Evolutionary conservation across 2,329 filamentous ascomycete species (phyloP), one percentile per base, ranked within the genome.

Genomic region (Cordyceps militaris): DNA sequence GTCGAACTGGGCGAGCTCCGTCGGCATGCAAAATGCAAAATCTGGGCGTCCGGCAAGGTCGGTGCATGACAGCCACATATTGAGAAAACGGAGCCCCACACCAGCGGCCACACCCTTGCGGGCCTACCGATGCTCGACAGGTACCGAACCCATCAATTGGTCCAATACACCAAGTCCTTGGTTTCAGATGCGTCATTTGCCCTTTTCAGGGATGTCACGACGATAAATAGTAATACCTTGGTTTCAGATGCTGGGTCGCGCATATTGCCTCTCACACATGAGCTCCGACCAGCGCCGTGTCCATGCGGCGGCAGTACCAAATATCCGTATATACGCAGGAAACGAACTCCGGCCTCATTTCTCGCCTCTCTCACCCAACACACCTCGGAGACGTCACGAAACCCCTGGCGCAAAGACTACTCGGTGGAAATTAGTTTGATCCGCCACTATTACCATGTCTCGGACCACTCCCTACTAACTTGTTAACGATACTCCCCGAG

Each of bases 101-200:
- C 28, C 54, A 49, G 24, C 54, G 52, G 46, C 54, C 44, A 50
- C 54, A 56, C 38, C 55, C 55, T 36, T 56, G 53, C 44, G 36
- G 46, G 28, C 36, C 47, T n/a, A n/a, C 28, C 28, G 46, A 56
- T 47, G 44, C n/a, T 28, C 34, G 21, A 50, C 46, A 57, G 55
- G 55, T 34, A 51, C 55, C 46, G 46, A 28, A 23, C 11, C 34
- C 34, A 43, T 50, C 46, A 43, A 56, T 56, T 56, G 54, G 54
- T 38, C 38, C 28, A 40, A 56, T 49, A 13, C 36, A 19, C 36
- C 36, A 36, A 26, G 34, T 43, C 14, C 48, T 43, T 14, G 26
- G 55, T 57, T 57, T 56, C 53, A 47, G 52, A 32, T 32, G 11
- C 6, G 6, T 32, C 6, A n/a, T n/a, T n/a, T n/a, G n/a, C n/a